Percentiles rank a stretch among this genome's conserved stretches.
Conservation (phyloP, 768 basidiomycete genomes). For the Lactarius tabidus region DNA sequence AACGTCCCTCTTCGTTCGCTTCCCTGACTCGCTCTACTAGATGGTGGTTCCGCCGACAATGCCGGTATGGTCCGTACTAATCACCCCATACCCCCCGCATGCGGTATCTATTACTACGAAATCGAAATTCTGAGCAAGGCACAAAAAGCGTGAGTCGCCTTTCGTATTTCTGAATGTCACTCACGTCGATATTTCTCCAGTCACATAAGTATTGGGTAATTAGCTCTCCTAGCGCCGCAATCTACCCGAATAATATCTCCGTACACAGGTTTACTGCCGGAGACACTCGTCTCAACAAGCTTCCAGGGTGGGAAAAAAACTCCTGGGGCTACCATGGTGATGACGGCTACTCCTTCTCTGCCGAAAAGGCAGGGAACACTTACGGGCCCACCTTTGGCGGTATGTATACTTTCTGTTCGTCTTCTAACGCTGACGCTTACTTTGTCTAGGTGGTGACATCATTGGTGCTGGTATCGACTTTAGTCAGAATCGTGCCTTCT, state of each 20-base stretch:
- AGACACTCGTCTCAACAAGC: conserved; percentile 61
- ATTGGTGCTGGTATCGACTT: conserved; percentile 95
- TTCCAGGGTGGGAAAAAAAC: conserved; percentile 81
- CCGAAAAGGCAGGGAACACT: conserved; percentile 62
- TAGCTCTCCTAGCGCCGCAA: conserved; percentile 7
- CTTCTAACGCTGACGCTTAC: conserved; percentile 4
- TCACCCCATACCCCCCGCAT: conserved; percentile 73
- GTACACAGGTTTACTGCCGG: conserved; percentile 59
- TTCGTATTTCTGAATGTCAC: conserved; percentile 16
- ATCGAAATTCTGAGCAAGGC: conserved; percentile 79
- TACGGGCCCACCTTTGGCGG: conserved; percentile 83
- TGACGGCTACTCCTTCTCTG: conserved; percentile 74
- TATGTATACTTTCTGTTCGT: conserved; percentile 36
- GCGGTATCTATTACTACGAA: conserved; percentile 95
- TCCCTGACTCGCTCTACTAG: conserved; percentile 12
- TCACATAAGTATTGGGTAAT: conserved; percentile 79
- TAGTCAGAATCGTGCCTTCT: conserved; percentile 73
- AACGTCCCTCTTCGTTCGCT: neutral
- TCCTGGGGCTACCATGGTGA: conserved; percentile 96
- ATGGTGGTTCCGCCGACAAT: conserved; percentile 23
- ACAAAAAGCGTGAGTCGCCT: conserved; percentile 61
- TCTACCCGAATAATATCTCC: conserved; percentile 7
- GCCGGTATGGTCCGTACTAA: conserved; percentile 80
- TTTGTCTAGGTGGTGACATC: conserved; percentile 66
- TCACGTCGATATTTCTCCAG: conserved; percentile 36